Conservation (phyloP, 306 rosid species). For the Arachis stenosperma region DNA sequence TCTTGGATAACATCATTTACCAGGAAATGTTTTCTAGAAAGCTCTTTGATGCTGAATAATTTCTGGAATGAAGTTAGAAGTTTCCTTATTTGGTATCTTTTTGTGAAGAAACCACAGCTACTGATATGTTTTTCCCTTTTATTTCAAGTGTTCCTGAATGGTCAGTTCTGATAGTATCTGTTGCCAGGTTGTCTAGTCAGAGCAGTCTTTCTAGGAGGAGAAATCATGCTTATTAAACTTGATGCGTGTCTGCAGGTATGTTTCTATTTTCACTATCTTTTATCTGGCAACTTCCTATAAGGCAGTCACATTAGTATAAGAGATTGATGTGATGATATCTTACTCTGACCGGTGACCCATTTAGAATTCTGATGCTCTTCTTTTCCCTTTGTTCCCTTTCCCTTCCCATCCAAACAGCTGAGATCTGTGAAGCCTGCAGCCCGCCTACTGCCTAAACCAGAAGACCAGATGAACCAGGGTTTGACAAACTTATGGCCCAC, state of each 20-base stretch:
- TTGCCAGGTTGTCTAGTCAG: constrained; percentile 55
- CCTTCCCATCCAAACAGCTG: constrained; percentile 98
- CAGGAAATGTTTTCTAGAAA: constrained; percentile 22
- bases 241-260: constrained; percentile 47
- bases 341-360: constrained; percentile 81
- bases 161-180: constrained; percentile 32
- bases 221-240: constrained; percentile 54
- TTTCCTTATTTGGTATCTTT: constrained; percentile 14
- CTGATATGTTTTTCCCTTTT: constrained; percentile 6
- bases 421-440: constrained; percentile 97
- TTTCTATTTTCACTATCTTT: constrained; percentile 43
- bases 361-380: constrained; percentile 85
- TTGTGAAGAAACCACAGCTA: constrained; percentile 6
- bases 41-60: constrained; percentile 1
- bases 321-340: constrained; percentile 55
- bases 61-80: constrained; percentile 14
- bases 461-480: constrained; percentile 98
- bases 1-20: constrained; percentile 9
- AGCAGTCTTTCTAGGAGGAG: constrained; percentile 56
- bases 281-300: constrained; percentile 49
- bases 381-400: constrained; percentile 93
- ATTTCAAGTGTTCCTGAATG: constrained; percentile 13
- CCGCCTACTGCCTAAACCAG: constrained; percentile 94
- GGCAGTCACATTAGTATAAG: constrained; percentile 47
- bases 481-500: constrained; percentile 94